Percentiles rank a stretch among this genome's conserved stretches.
phyloP scores from a whole-genome alignment of 371 early-diverging fungal species.

The Zopfochytrium polystomum region DNA sequence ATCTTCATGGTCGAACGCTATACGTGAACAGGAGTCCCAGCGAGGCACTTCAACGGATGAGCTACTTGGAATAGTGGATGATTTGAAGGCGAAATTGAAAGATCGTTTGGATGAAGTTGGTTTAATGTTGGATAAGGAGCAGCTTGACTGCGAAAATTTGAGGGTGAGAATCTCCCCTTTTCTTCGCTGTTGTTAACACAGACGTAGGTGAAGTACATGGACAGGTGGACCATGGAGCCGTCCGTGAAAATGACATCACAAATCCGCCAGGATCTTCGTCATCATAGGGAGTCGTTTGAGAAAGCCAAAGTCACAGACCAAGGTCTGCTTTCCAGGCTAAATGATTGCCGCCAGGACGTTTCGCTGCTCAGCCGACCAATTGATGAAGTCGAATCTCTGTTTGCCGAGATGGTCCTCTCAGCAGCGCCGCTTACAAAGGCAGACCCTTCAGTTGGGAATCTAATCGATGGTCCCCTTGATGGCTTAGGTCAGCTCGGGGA shows the following conservation, averaged over 20 bases:
- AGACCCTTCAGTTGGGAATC: conserved; percentile 33
- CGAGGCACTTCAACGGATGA: conserved; percentile 46
- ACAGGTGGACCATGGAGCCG: conserved; percentile 82
- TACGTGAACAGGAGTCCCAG: conserved; percentile 52
- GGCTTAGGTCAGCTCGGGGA: conserved; percentile 58
- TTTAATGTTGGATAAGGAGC: conserved; percentile 75
- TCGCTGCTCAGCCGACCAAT: conserved; percentile 53
- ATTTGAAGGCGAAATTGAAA: conserved; percentile 56
- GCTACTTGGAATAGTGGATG: conserved; percentile 56
- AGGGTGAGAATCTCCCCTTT: conserved; percentile 50
- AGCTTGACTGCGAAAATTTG: conserved; percentile 74
- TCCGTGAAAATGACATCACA: conserved; percentile 68
- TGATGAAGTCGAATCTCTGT: conserved; percentile 57
- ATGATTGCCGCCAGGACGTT: conserved; percentile 52
- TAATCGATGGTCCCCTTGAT: conserved; percentile 44
- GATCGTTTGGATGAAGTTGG: conserved; percentile 64
- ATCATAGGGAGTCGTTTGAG: conserved; percentile 75
- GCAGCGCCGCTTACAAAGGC: conserved; percentile 19
- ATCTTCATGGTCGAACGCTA: conserved; percentile 57
- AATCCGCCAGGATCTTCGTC: conserved; percentile 72
- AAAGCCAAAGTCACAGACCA: conserved; percentile 73
- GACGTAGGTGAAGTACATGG: conserved; percentile 67
- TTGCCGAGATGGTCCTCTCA: conserved; percentile 58
- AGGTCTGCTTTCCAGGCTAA: conserved; percentile 58
- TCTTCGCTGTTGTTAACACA: not conserved